Base-by-base conservation (phyloP, 768 basidiomycete species). In the Agrocybe praecox region DNA sequence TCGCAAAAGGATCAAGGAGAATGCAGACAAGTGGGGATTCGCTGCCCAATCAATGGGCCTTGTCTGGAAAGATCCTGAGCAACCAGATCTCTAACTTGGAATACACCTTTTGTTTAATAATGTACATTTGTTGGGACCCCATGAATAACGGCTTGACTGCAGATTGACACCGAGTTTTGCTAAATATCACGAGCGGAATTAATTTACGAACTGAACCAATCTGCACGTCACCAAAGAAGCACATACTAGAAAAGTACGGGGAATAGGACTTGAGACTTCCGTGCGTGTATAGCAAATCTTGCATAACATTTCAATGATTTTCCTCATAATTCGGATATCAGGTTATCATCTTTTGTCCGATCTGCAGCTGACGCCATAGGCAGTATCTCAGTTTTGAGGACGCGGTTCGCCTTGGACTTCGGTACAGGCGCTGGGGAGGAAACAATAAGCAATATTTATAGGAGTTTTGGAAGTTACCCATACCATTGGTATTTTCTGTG, bases 401-500 rank as follows among this genome's bases (percentile, higher is more conserved):
- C 79, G 21, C 96, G 82, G 57, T 90, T 90, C 2, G 82, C 77
- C 68, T 98, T 98, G 29, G 88, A 90, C 68, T 86, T 89, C n/a
- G 96, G 96, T 21, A 84, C 76, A 2, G 96, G 96, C 2, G 96
- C 96, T 98, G 61, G 53, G 46, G 57, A 48, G 21, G 54, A 47
- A 44, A 43, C 51, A 23, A 59, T 62, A 45, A 66, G 61, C 49
- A 43, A 53, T 29, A 57, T 24, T 52, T 51, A 53, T 55, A 59
- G 50, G 18, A 53, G 36, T 53, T 33, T 43, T 26, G 23, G 59
- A 3, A 53, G 49, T 26, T 52, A 26, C 23, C 61, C 65, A 42
- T 58, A 95, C 96, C 96, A 65, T 96, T 94, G 7, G 79, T 78
- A 69, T 99, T 98, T 68, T 97, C 94, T 0, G 93, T 95, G 65